Evolutionary conservation across 768 basidiomycete genomes (phyloP), one percentile per base, ranked within the genome.

Genomic region (Albatrellus ellisii): DNA sequence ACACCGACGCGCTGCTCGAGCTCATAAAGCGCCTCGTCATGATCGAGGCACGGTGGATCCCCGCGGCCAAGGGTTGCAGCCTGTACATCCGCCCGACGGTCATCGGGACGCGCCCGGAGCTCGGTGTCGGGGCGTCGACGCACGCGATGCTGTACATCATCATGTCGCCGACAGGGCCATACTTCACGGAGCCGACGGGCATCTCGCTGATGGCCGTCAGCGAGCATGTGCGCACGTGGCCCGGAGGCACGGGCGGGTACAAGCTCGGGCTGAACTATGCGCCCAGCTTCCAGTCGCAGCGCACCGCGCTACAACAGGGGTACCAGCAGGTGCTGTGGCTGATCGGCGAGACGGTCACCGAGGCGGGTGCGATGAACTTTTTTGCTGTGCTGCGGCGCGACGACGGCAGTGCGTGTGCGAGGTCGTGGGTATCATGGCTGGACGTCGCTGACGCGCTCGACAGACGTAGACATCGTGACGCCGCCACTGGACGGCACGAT

Each of bases 401-500:
- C 17, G 62, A 68, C 41, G 68, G 68, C 7, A 50, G 59, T 57
- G 25, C 26, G 55, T 18, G 17, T 4, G 6, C 44, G 46, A n/a
- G 14, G 31, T 43, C 12, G 17, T 29, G 22, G 17, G 22, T 24
- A 21, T 14, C 25, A 9, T 4, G 11, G n/a, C 74, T 20, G 15
- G 26, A 7, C 28, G 31, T 6, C 1, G 17, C 15, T 9, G 5
- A 35, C n/a, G n/a, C 12, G 15, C 4, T 22, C 8, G 20, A 27
- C 51, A 85, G 80, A 65, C n/a, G 58, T 75, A 45, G 89, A 97
- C 57, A 68, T 95, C 41, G 68, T 88, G 48, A 95, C 94, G 1
- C 86, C 92, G 2, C 83, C 88, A 11, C 64, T 95, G 46, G 88
- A 85, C 56, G 90, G 91, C 38, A 82, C 87, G 61, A 88, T 97